Percentiles rank a stretch among this genome's conserved stretches.
These are phyloP conservation scores for Fusarium robinianum DNA, from an alignment of 2,329 filamentous ascomycete species.

Conservation along the genomic window DNA sequence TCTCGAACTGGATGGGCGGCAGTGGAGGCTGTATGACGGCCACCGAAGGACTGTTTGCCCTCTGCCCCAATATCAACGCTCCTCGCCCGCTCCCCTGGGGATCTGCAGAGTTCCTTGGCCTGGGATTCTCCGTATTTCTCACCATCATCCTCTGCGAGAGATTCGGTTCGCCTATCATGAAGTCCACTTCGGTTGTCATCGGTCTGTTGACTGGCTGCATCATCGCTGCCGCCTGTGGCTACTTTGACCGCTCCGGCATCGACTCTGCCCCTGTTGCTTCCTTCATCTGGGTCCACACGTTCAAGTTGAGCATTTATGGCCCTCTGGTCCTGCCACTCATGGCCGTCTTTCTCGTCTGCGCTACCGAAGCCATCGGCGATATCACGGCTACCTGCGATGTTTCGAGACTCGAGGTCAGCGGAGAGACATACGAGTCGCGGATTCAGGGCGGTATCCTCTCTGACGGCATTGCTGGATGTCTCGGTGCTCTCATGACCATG, in stretches of 20 bases:
- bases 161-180: constrained; percentile 84
- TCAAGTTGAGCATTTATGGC: constrained; percentile 71
- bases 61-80: constrained; percentile 69
- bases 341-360: constrained; percentile 71
- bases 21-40: constrained; percentile 60
- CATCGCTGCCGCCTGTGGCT: constrained; percentile 76
- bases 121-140: constrained; percentile 79
- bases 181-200: constrained; percentile 75
- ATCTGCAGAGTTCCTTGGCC: constrained; percentile 73
- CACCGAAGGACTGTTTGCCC: constrained; percentile 60
- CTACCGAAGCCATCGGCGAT: constrained; percentile 79
- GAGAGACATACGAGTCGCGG: constrained; percentile 71
- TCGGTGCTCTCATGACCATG: constrained; percentile 78
- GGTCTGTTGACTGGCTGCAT: constrained; percentile 77
- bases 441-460: constrained; percentile 80
- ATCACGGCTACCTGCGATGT: constrained; percentile 84
- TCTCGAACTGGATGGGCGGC: constrained; percentile 79
- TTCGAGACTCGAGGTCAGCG: constrained; percentile 73
- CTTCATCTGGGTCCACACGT: constrained; percentile 81
- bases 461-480: constrained; percentile 74
- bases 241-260: constrained; percentile 76
- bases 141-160: constrained; percentile 81
- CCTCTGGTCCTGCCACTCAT: constrained; percentile 74
- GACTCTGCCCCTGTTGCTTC: constrained; percentile 70
- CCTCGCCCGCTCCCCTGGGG: constrained; percentile 79